Evolutionary conservation across 1,284 basidiomycete species (phyloP), one percentile per base, ranked within the genome.

Genomic region (Naganishia sp.): DNA sequence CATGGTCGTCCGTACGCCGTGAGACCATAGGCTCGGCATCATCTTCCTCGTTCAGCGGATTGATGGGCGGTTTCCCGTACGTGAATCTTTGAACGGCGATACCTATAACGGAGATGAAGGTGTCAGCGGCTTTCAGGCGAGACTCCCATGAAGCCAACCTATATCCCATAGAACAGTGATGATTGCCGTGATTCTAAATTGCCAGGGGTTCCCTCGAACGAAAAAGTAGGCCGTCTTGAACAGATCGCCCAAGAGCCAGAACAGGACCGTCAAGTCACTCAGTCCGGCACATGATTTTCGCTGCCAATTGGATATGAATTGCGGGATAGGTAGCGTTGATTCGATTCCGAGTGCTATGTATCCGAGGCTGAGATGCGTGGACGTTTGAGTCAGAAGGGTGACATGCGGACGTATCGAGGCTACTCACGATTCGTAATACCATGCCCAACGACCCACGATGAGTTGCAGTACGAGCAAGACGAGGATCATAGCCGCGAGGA

Each of bases 261-360:
- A 57, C 36, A 65, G 45, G 23, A 65, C 50, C 11, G 49, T 59
- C 0, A 77, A 77, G 9, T 77, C 70, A 28, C 82, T 72, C 72
- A 84, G 82, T 0, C 83, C 83, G 15, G 81, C 81, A 9, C 82
- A 80, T 15, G 77, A 79, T 68, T 82, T 82, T 42, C 81, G 74
- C 7, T 74, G 70, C 55, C 77, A 80, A 69, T 84, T 84, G 42
- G 79, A 73, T 57, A 84, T 74, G 43, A 83, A 79, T 70, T 84
- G 83, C 1, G 83, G 83, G 55, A 84, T 79, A 0, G 83, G 83
- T 0, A 84, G 75, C 0, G 83, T 84, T 0, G 81, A 82, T 72
- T 84, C 83, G 33, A 84, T 77, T 0, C 80, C 80, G 5, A 84
- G 74, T 0, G 83, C 82, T 23, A 82, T 63, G 68, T 82, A 81